phyloP scores from a whole-genome alignment of 768 basidiomycete genomes.

The Gyrodon lividus region DNA sequence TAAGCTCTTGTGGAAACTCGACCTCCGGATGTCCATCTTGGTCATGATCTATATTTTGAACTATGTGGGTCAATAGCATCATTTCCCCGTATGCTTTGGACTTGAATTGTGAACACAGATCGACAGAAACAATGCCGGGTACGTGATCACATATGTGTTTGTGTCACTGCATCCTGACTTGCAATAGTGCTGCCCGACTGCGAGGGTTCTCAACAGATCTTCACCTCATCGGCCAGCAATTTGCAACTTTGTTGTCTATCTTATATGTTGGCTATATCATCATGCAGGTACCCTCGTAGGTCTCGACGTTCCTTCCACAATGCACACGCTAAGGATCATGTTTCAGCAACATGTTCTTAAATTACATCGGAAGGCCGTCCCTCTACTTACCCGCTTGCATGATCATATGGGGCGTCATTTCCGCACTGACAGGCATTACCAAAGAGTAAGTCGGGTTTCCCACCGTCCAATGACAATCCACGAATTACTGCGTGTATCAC shows the following conservation, averaged over 20 bases:
- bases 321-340: conserved; percentile 3
- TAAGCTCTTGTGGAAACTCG: conserved; percentile 54
- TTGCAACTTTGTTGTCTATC: conserved; percentile 66
- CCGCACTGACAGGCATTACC: conserved; percentile 42
- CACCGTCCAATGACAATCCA: neutral
- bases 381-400: conserved; percentile 65
- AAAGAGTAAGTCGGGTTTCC: conserved; percentile 25
- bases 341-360: conserved; percentile 68
- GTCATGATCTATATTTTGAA: conserved; percentile 41
- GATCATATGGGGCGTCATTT: conserved; percentile 68
- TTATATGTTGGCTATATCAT: conserved; percentile 58
- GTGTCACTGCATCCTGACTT: neutral
- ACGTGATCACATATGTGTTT: conserved; percentile 17
- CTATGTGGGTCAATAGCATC: conserved; percentile 24
- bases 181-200: conserved; percentile 60
- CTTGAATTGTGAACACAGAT: conserved; percentile 38
- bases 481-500: neutral
- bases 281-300: conserved; percentile 42
- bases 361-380: conserved; percentile 65
- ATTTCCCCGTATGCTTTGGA: neutral
- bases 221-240: conserved; percentile 56
- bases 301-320: neutral
- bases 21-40: conserved; percentile 54
- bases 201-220: conserved; percentile 68
- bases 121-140: conserved; percentile 71